These are phyloP conservation scores for Coemansia sp. DNA, from an alignment of 192 early-diverging fungal species.

Conservation along the genomic window DNA sequence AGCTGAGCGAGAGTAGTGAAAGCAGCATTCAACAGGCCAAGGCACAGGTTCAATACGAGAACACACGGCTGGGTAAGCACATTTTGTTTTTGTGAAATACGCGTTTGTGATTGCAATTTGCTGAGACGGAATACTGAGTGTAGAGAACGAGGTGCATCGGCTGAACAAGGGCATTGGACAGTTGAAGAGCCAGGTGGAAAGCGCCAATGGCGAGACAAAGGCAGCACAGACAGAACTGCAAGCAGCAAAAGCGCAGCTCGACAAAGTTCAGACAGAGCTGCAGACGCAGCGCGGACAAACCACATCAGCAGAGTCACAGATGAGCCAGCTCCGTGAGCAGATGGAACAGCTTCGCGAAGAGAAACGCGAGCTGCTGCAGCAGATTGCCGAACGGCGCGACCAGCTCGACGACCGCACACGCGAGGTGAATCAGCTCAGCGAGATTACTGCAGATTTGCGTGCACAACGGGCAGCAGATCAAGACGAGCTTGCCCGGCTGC, in stretches of 20 bases:
- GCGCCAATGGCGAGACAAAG: constrained; percentile 13
- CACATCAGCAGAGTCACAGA: constrained; percentile 1
- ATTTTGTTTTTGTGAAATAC: constrained; percentile 29
- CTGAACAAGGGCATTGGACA: constrained; percentile 34
- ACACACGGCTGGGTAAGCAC: constrained; percentile 50
- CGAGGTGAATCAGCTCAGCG: constrained; percentile 22
- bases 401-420: constrained; percentile 30
- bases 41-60: constrained; percentile 48
- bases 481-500: constrained; percentile 38
- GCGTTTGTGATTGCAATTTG: constrained; percentile 14
- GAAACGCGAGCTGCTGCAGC: constrained; percentile 33
- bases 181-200: constrained; percentile 34
- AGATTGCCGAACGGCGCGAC: constrained; percentile 41
- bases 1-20: constrained; percentile 8
- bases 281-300: constrained; percentile 13
- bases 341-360: constrained; percentile 29
- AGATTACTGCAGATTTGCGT: constrained; percentile 29
- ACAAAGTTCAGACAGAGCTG: background rate
- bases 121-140: background rate
- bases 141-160: constrained; percentile 44
- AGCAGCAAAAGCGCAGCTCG: constrained; percentile 13
- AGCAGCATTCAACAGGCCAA: constrained; percentile 19
- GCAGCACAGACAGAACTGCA: constrained; percentile 14
- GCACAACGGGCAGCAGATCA: constrained; percentile 25
- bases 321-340: constrained; percentile 18